Base-by-base conservation (phyloP, 1,139 yeast species). In the Diutina scorzettiae region DNA sequence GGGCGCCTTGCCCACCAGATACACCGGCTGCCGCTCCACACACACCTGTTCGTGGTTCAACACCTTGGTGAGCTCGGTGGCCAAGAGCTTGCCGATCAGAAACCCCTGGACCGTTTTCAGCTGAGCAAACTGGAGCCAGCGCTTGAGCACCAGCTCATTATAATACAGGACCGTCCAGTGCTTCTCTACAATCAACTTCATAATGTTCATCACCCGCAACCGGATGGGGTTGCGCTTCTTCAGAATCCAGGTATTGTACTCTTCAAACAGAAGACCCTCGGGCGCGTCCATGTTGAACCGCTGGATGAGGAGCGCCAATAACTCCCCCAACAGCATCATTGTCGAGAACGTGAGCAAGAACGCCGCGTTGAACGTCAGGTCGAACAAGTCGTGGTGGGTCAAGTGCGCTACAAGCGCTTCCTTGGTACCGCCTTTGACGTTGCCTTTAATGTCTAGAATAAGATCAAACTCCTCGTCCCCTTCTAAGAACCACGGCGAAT, bases 211-310 rank as follows among this genome's bases (percentile, higher is more conserved):
- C 3, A 85, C 87, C 44, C 87, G 67, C 24, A 74, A 55, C 44
- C 91, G 73, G 29, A 84, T 79, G 0, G 89, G 82, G 56, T 51
- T 62, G 58, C 62, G 81, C 53, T 85, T 87, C 53, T 75, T 76
- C 34, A 78, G 77, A 8, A 80, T 72, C 97, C 98, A 91, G 4
- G 70, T 61, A 37, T 78, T 76, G 55, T 84, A 85, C 54, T 87
- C 96, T 47, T 83, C 95, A 50, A 76, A 81, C 44, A 84, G 76
- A 47, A 91, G 63, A 0, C 95, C 96, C 52, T 83, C 95, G 0
- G 96, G 96, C 4, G 96, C 94, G 47, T 76, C 78, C 28, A 78
- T 64, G 46, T 80, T 71, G 59, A 81, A 91, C 43, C 95, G 66
- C 30, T 69, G 68, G 29, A 81, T 75, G 46, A 91, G 63, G 40